phyloP scores from a whole-genome alignment of 805 yeast genomes.

The Yarrowia sp. region DNA sequence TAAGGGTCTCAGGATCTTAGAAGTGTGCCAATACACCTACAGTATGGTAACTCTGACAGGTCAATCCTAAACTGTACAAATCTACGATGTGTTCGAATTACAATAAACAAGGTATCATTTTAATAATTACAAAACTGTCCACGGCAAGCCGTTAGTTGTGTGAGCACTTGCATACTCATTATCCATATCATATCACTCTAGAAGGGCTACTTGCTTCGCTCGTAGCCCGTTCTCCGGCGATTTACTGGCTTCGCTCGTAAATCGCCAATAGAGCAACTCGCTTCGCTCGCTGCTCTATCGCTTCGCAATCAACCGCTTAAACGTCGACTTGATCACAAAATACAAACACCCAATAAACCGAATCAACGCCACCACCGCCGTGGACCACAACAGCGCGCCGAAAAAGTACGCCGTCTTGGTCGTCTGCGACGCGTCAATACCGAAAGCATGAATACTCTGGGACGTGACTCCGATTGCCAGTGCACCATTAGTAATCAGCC shows the following conservation, averaged over 20 bases:
- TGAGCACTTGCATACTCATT: no score
- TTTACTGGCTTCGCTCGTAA: no score
- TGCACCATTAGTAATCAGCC: conserved; percentile 43
- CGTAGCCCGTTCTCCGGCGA: no score
- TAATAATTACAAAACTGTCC: background rate
- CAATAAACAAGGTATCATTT: conserved; percentile 1
- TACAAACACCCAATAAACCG: conserved; percentile 53
- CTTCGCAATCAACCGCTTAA: conserved; percentile 8
- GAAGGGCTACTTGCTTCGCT: no score
- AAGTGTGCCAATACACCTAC: no score
- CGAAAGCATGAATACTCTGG: conserved; percentile 39
- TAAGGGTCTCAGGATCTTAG: no score
- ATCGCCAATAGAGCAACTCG: no score
- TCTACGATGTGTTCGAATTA: no score
- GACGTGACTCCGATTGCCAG: conserved; percentile 43
- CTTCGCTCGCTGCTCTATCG: background rate
- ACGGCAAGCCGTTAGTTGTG: background rate
- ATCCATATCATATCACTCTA: no score
- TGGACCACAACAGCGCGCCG: conserved; percentile 58
- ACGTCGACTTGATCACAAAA: conserved; percentile 42
- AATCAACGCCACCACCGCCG: conserved; percentile 59
- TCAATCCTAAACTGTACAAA: no score
- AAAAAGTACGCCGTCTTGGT: conserved; percentile 42
- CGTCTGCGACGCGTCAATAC: conserved; percentile 30
- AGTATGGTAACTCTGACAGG: no score